These are phyloP conservation scores for Furcasterigmium furcatum DNA, from an alignment of 2,329 filamentous ascomycete genomes.

Conservation along the genomic window DNA sequence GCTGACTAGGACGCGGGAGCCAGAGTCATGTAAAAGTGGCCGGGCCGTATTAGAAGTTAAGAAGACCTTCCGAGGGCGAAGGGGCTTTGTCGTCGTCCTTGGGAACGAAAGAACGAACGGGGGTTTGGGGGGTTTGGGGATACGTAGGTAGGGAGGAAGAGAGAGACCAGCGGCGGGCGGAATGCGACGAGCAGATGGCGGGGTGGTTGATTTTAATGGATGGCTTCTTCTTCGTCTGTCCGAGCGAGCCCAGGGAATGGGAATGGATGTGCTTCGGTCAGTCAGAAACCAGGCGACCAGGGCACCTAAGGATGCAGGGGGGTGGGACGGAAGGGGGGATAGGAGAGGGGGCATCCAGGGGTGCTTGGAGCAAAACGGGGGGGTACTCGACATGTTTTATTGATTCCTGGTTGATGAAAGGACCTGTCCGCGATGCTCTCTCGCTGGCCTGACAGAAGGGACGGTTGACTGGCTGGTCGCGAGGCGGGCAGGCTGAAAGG, in stretches of 20 bases:
- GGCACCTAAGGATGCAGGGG: not conserved
- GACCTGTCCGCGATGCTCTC: too few relatives aligned
- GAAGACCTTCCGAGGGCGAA: too few relatives aligned
- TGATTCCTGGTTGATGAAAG: not conserved
- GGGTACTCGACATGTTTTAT: constrained; percentile 3
- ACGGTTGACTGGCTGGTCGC: too few relatives aligned
- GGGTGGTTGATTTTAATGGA: not conserved
- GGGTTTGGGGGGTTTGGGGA: too few relatives aligned
- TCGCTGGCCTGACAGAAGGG: too few relatives aligned
- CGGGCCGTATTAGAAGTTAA: too few relatives aligned
- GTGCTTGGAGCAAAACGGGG: constrained; percentile 5
- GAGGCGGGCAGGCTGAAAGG: too few relatives aligned
- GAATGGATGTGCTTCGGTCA: too few relatives aligned
- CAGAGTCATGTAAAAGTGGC: not conserved
- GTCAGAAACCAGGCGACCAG: not conserved
- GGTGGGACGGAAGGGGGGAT: constrained; percentile 1
- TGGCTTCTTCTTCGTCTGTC: not conserved
- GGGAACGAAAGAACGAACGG: too few relatives aligned
- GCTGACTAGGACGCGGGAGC: not conserved
- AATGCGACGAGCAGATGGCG: not conserved
- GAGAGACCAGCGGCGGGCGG: not conserved
- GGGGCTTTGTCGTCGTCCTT: too few relatives aligned
- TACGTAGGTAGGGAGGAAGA: too few relatives aligned
- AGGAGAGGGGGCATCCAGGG: constrained; percentile 5
- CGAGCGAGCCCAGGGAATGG: not conserved